These are phyloP conservation scores for Prunus davidiana DNA, from an alignment of 306 rosid genomes.

Conservation along the genomic window DNA sequence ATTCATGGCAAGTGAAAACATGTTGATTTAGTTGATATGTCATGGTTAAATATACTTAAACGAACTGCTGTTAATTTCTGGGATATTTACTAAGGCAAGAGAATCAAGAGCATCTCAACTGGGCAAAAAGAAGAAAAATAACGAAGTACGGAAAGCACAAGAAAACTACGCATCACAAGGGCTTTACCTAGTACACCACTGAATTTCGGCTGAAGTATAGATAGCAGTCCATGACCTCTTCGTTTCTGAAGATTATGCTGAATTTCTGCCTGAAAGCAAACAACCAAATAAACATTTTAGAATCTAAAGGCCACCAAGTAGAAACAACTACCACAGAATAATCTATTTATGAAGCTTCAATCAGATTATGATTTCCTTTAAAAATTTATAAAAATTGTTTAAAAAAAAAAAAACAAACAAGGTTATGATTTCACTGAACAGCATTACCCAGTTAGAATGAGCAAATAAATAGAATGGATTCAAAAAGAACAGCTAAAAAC, in stretches of 20 bases:
- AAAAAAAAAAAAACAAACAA: background rate
- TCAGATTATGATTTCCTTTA: background rate
- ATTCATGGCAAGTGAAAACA: background rate
- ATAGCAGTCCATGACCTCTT: slow-evolving; percentile 88
- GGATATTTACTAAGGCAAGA: background rate
- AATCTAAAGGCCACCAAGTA: slow-evolving; percentile 2
- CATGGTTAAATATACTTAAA: background rate
- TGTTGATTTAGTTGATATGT: background rate
- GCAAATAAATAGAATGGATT: background rate
- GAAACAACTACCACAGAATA: slow-evolving; percentile 12
- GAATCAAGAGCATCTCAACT: background rate
- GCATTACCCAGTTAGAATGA: background rate
- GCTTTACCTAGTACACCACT: slow-evolving; percentile 93
- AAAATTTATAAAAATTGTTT: background rate
- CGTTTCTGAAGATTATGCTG: slow-evolving; percentile 82
- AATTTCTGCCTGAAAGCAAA: slow-evolving; percentile 76
- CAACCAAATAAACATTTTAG: slow-evolving; percentile 9
- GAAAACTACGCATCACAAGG: slow-evolving; percentile 18
- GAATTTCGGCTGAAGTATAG: slow-evolving; percentile 78
- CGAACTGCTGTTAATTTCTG: background rate
- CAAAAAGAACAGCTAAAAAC: background rate
- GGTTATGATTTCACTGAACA: background rate
- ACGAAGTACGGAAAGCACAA: background rate
- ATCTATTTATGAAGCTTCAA: background rate
- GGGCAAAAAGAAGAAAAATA: slow-evolving; percentile 2